Conservation (phyloP, 331 rosid genomes). For the Stylosanthes scabra region DNA sequence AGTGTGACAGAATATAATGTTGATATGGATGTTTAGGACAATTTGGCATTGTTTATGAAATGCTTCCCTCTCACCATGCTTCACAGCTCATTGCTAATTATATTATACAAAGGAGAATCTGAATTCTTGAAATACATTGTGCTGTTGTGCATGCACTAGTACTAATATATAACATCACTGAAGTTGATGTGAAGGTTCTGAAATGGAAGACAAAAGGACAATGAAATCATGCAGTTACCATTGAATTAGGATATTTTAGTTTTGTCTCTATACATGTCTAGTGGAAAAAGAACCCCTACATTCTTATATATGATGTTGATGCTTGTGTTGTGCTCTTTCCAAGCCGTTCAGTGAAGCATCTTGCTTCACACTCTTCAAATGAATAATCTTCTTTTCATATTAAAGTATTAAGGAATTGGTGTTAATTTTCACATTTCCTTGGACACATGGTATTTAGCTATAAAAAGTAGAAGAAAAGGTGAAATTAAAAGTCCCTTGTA, state of each 20-base stretch:
- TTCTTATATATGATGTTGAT: background rate
- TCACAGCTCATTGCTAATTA: constrained; percentile 35
- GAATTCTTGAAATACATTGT: constrained; percentile 7
- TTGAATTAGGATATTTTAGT: background rate
- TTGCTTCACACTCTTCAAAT: constrained; percentile 6
- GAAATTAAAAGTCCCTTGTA: background rate
- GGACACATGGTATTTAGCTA: background rate
- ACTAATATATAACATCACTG: background rate
- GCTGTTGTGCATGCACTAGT: background rate
- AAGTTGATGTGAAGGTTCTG: constrained; percentile 5
- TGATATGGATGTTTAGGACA: constrained; percentile 20
- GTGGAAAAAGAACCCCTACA: too few species aligned
- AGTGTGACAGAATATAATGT: constrained; percentile 38
- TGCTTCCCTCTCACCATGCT: constrained; percentile 32
- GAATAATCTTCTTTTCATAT: background rate
- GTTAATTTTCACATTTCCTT: too few species aligned
- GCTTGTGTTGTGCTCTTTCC: background rate
- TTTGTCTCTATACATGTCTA: too few species aligned
- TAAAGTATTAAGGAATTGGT: too few species aligned
- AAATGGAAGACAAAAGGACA: background rate
- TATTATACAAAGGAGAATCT: constrained; percentile 33
- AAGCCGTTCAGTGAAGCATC: background rate
- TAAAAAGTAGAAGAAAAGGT: background rate
- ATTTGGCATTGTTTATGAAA: constrained; percentile 19
- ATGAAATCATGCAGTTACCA: background rate